A percentile compares a stretch with the other conserved stretches of the same genome.
Conservation (phyloP, 2,329 filamentous ascomycete genomes). For the Teratosphaeria pseudoeucalypti region DNA sequence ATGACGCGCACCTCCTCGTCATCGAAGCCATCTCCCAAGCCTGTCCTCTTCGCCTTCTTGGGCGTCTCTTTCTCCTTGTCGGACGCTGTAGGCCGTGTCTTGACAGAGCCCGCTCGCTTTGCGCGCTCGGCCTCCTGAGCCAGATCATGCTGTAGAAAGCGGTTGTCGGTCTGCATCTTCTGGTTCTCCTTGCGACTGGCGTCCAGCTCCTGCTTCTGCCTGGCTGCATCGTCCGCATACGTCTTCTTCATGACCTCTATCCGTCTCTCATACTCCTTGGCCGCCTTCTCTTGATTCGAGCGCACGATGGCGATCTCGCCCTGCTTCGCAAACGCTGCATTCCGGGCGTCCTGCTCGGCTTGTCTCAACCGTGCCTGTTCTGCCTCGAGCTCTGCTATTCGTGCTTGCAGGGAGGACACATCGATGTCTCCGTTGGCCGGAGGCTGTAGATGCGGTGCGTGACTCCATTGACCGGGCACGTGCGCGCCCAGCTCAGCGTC, state of each 20-base stretch:
- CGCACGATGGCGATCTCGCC: constrained; percentile 70
- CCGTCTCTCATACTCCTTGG: constrained; percentile 53
- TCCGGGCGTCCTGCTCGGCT: constrained; percentile 32
- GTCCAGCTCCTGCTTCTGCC: constrained; percentile 55
- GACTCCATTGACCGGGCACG: constrained; percentile 13
- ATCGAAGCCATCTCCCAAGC: constrained; percentile 62
- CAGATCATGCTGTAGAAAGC: constrained; percentile 64
- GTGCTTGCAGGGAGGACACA: constrained; percentile 27
- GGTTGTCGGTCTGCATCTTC: constrained; percentile 56
- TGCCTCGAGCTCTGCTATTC: constrained; percentile 37
- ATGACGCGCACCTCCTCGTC: constrained; percentile 45
- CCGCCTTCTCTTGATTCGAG: constrained; percentile 53
- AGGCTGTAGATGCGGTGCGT: constrained; percentile 8
- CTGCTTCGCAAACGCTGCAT: constrained; percentile 49
- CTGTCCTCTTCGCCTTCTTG: constrained; percentile 15
- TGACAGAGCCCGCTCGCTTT: constrained; percentile 33
- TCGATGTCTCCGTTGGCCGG: constrained; percentile 9
- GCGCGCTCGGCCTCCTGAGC: constrained; percentile 48
- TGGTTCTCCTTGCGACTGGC: constrained; percentile 55
- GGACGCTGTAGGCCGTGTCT: constrained; percentile 2
- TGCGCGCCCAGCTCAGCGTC: constrained; percentile 23
- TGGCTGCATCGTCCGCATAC: constrained; percentile 53
- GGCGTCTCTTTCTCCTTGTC: constrained; percentile 17
- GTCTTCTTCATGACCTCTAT: constrained; percentile 52
- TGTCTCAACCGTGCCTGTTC: constrained; percentile 30